Evolutionary conservation across 768 basidiomycete genomes (phyloP), one percentile per base, ranked within the genome.

Genomic region (Leccinellum rugosiceps): DNA sequence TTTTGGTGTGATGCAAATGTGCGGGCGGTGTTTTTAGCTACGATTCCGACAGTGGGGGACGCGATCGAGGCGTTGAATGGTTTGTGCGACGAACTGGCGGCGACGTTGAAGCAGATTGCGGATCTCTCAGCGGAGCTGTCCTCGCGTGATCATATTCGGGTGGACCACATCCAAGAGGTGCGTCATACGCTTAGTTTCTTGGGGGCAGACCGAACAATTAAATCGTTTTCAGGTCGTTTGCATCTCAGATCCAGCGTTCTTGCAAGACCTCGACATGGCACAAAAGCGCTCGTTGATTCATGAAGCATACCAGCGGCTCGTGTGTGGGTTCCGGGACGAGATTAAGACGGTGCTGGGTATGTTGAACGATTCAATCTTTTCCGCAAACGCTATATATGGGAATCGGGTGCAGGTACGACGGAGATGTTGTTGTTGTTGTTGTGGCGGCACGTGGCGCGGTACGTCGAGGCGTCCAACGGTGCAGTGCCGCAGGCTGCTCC

Each of bases 401-500:
- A 26, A 21, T 17, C 11, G 47, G 47, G 15, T 3, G 3, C 28
- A 90, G 89, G 81, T 55, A 82, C 86, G 15, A 73, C 84, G 50
- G 94, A 95, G 71, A 88, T 93, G 83, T 69, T 90, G 6, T 76
- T 94, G 9, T 77, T 94, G 17, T 77, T 94, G 19, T 74, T 92
- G 10, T 93, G 90, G 88, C 80, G 91, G 15, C 94, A 95, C 65
- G 66, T 92, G 28, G 78, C 82, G 14, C 84, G 85, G 66, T 94
- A 88, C 70, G 69, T 78, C 38, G 65, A 71, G 69, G 63, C 74
- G 63, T 23, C 44, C 11, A 15, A 14, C 21, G 49, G 76, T 68
- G 9, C 51, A 1, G 50, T 35, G n/a, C 7, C 17, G 9, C 38
- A 38, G 2, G 34, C 15, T 35, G 34, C 38, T 17, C 17, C 63